Conservation (phyloP, 1,284 basidiomycete species). For the Malassezia furfur region DNA sequence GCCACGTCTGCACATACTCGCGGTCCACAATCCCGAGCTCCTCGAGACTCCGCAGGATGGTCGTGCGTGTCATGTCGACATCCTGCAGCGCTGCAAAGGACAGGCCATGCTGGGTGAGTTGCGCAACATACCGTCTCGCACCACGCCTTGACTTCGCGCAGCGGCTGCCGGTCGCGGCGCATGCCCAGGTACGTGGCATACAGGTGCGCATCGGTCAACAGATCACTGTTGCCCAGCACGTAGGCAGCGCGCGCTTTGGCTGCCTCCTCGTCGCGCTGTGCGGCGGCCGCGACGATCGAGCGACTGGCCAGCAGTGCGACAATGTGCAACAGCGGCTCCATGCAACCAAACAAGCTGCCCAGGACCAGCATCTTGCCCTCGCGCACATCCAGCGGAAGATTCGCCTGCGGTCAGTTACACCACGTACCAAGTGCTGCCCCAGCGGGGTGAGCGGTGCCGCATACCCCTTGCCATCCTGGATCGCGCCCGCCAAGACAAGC, state of each 20-base stretch:
- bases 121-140: slow-evolving; percentile 63
- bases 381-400: slow-evolving; percentile 77
- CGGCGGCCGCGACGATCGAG: slow-evolving; percentile 2
- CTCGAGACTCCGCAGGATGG: slow-evolving; percentile 64
- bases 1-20: slow-evolving; percentile 23
- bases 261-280: slow-evolving; percentile 61
- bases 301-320: slow-evolving; percentile 69
- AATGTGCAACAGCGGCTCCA: slow-evolving; percentile 42
- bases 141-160: slow-evolving; percentile 56
- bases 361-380: slow-evolving; percentile 63
- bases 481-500: slow-evolving; percentile 68
- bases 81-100: slow-evolving; percentile 67
- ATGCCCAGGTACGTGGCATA: slow-evolving; percentile 62
- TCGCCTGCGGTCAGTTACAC: slow-evolving; percentile 48
- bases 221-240: slow-evolving; percentile 66
- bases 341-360: slow-evolving; percentile 39
- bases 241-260: slow-evolving; percentile 45
- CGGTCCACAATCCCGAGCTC: slow-evolving; percentile 62
- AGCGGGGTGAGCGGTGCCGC: slow-evolving; percentile 62
- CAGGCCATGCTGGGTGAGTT: slow-evolving; percentile 55
- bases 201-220: slow-evolving; percentile 70
- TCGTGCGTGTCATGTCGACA: slow-evolving; percentile 65
- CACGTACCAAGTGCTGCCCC: slow-evolving; percentile 60
- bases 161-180: slow-evolving; percentile 53
- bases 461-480: slow-evolving; percentile 55